phyloP scores from a whole-genome alignment of 306 rosid genomes.

The Senna tora region DNA sequence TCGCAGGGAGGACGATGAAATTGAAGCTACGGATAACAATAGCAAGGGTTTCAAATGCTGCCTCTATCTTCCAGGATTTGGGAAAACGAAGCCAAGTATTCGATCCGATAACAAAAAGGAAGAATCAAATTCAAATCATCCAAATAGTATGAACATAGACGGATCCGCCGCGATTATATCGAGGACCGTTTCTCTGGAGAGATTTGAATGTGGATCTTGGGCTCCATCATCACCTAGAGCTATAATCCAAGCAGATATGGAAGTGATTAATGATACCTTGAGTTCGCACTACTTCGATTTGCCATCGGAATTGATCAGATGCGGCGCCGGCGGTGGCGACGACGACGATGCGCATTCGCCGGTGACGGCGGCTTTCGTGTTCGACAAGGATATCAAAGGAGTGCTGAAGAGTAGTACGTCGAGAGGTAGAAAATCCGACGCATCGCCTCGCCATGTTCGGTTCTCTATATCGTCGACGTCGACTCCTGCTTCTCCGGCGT shows the following conservation, averaged over 20 bases:
- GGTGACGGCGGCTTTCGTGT: slow-evolving; percentile 47
- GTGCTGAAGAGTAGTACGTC: slow-evolving; percentile 57
- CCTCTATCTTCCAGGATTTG: slow-evolving; percentile 69
- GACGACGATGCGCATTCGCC: slow-evolving; percentile 59
- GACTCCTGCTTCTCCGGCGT: slow-evolving; percentile 68
- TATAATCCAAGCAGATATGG: slow-evolving; percentile 44
- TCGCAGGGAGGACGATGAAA: too few species aligned
- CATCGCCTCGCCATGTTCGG: slow-evolving; percentile 63
- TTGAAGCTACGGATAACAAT: slow-evolving; percentile 28
- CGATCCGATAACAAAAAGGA: slow-evolving; percentile 51
- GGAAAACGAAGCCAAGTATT: slow-evolving; percentile 59
- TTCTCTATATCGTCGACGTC: slow-evolving; percentile 60
- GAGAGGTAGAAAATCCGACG: slow-evolving; percentile 58
- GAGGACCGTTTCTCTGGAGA: slow-evolving; percentile 77
- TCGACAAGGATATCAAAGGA: slow-evolving; percentile 64
- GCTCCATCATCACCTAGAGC: slow-evolving; percentile 65
- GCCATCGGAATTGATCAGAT: slow-evolving; percentile 71
- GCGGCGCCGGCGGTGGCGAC: slow-evolving; percentile 24
- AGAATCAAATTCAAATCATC: slow-evolving; percentile 6
- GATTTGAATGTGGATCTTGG: slow-evolving; percentile 96
- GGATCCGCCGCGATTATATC: slow-evolving; percentile 57
- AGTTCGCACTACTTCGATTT: slow-evolving; percentile 67
- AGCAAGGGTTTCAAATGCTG: slow-evolving; percentile 64
- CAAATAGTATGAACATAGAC: neutral
- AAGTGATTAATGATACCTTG: slow-evolving; percentile 49